Evolutionary conservation across 129 eudicot species (phyloP).

Genomic region (Saposhnikovia divaricata): DNA sequence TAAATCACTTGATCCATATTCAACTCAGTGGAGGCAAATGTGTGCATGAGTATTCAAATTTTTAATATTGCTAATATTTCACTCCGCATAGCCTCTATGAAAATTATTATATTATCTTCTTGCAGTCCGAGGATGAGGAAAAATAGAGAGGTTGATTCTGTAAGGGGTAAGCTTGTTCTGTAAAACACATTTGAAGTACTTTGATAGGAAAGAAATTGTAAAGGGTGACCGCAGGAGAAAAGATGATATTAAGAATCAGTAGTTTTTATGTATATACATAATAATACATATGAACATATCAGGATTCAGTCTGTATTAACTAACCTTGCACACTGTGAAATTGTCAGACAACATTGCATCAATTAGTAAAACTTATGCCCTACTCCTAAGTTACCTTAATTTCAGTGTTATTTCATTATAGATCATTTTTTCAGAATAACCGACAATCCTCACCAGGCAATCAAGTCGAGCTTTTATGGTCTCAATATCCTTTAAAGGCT

Average conservation of each 20-base stretch:
- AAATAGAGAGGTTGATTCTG: neutral
- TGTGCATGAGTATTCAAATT: neutral
- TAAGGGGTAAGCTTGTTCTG: neutral
- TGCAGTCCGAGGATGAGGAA: neutral
- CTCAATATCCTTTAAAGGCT: constrained; percentile 83
- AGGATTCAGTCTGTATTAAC: neutral
- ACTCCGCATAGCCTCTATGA: neutral
- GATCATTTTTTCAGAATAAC: neutral
- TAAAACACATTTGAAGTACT: neutral
- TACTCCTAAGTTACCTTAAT: neutral
- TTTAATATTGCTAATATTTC: neutral
- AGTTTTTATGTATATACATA: neutral
- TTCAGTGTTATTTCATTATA: neutral
- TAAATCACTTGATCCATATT: neutral
- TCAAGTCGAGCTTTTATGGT: constrained; percentile 95
- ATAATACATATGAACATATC: neutral
- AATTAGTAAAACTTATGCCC: neutral
- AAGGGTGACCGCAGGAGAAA: neutral
- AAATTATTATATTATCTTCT: neutral
- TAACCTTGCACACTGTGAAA: neutral
- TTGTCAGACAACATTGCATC: neutral
- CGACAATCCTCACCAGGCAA: constrained; percentile 65
- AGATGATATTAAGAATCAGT: neutral
- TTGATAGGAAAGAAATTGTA: neutral
- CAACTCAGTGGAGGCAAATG: neutral